Conservation (phyloP, 306 rosid species). For the Morella rubra region DNA sequence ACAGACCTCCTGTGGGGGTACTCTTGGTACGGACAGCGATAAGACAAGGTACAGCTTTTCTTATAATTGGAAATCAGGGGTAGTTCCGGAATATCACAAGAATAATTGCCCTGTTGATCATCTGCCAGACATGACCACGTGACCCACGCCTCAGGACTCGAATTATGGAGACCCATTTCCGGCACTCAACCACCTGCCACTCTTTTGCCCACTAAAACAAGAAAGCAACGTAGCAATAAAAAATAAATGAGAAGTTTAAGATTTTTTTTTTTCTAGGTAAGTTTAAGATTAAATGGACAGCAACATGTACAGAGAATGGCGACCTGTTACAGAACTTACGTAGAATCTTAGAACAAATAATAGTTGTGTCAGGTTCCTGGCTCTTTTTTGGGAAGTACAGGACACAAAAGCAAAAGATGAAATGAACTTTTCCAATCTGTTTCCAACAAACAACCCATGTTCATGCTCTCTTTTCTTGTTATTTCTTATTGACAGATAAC, state of each 20-base stretch:
- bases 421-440: conserved; percentile 55
- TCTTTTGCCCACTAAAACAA: background rate
- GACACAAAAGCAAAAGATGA: conserved; percentile 35
- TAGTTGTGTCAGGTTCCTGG: conserved; percentile 50
- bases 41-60: conserved; percentile 2
- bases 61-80: conserved; percentile 12
- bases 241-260: background rate
- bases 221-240: background rate
- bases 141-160: conserved; percentile 29
- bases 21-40: conserved; percentile 24
- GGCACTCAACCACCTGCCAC: conserved; percentile 23
- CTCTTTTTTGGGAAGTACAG: conserved; percentile 35
- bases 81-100: conserved; percentile 14
- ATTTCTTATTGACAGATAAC: conserved; percentile 31
- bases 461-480: conserved; percentile 13
- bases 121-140: conserved; percentile 36
- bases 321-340: conserved; percentile 25
- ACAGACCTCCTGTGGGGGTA: background rate
- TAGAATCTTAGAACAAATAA: conserved; percentile 22
- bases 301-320: background rate
- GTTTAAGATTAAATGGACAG: background rate
- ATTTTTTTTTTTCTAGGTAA: too few species aligned
- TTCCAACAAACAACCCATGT: conserved; percentile 57
- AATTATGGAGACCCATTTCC: conserved; percentile 35
- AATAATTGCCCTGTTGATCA: conserved; percentile 19